A percentile compares a stretch with the other conserved stretches of the same genome.
phyloP scores from a whole-genome alignment of 129 eudicot species.

The Rutidosis leptorrhynchoides region DNA sequence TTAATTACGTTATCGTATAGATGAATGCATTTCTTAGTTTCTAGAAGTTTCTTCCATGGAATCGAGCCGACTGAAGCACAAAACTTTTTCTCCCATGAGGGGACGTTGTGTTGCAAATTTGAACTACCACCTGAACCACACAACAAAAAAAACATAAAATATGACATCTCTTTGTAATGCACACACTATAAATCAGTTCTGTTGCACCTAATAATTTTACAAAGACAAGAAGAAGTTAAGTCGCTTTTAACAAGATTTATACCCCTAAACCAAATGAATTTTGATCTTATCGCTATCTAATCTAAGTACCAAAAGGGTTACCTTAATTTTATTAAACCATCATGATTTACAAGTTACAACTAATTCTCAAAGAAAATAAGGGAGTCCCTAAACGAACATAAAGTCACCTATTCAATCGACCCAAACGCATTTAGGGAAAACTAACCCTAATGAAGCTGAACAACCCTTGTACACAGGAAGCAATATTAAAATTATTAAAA shows the following conservation, averaged over 20 bases:
- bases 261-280: not conserved
- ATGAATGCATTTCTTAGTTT: conserved; percentile 46
- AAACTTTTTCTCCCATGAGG: conserved; percentile 68
- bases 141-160: not conserved
- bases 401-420: not conserved
- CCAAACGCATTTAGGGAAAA: not conserved
- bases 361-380: not conserved
- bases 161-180: not conserved
- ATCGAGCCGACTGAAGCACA: conserved; percentile 52
- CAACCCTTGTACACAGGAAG: not conserved
- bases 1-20: conserved; percentile 51
- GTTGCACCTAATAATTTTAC: not conserved
- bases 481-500: no score
- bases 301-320: not conserved
- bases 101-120: conserved; percentile 53
- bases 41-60: conserved; percentile 59
- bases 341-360: not conserved
- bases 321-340: not conserved
- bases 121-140: conserved; percentile 38
- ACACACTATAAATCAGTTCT: not conserved
- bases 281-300: not conserved
- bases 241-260: not conserved
- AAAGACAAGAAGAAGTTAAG: not conserved
- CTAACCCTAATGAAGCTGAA: not conserved
- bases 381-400: not conserved